These are phyloP conservation scores for Kregervanrija delftensis DNA, from an alignment of 805 yeast genomes.

Conservation along the genomic window DNA sequence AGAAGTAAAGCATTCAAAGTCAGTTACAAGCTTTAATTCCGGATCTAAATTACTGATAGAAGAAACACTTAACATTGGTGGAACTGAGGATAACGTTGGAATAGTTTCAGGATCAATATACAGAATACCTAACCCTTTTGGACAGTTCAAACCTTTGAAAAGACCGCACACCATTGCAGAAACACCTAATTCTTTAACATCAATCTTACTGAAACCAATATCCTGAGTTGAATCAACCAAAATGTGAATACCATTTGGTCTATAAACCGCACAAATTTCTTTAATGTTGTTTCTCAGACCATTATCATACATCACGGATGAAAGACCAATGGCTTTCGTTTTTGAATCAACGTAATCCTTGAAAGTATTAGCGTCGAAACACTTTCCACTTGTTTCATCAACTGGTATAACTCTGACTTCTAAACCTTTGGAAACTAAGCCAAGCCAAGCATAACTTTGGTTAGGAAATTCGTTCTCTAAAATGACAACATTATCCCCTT, in stretches of 20 bases:
- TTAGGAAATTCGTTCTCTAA: constrained; percentile 3
- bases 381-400: not conserved
- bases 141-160: constrained; percentile 4
- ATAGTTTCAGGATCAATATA: not conserved
- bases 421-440: not conserved
- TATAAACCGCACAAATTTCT: not conserved
- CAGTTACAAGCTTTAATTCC: not conserved
- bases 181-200: constrained; percentile 3
- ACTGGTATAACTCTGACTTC: constrained; percentile 1
- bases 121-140: constrained; percentile 2
- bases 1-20: not conserved
- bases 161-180: constrained; percentile 3
- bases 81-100: not conserved
- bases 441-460: constrained; percentile 2
- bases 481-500: constrained; percentile 6
- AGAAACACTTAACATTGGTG: not conserved
- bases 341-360: constrained; percentile 1
- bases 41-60: not conserved
- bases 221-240: constrained; percentile 10
- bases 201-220: constrained; percentile 4
- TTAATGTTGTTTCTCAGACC: constrained; percentile 7
- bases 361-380: not conserved
- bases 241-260: constrained; percentile 7
- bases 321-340: constrained; percentile 4
- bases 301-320: constrained; percentile 5